phyloP scores from a whole-genome alignment of 208 protist species.

The Acanthamoeba polyphaga region DNA sequence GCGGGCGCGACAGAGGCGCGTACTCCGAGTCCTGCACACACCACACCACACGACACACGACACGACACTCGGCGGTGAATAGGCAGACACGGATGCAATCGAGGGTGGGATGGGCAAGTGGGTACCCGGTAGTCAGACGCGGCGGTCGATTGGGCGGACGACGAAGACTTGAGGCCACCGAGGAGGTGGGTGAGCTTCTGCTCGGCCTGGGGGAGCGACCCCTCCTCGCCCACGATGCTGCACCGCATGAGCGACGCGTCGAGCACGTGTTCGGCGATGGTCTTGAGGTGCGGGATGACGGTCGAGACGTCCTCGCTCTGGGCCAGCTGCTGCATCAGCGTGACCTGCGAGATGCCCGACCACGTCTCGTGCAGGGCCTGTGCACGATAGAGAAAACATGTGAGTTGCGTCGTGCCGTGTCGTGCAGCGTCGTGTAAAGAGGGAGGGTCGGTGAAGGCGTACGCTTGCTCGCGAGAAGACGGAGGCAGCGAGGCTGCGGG shows the following conservation, averaged over 20 bases:
- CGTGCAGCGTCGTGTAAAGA: background rate
- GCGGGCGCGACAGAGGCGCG: background rate
- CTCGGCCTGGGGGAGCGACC: conserved; percentile 31
- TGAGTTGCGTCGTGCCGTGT: background rate
- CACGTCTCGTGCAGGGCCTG: conserved; percentile 69
- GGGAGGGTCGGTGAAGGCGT: background rate
- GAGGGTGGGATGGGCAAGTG: background rate
- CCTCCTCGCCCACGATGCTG: conserved; percentile 67
- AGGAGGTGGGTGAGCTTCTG: conserved; percentile 39
- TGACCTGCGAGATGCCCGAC: conserved; percentile 66
- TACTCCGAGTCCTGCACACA: background rate
- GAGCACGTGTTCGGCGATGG: conserved; percentile 63
- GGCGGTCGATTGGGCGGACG: background rate
- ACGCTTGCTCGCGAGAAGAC: conserved; percentile 63
- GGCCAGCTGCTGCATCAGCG: conserved; percentile 67
- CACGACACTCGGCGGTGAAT: background rate
- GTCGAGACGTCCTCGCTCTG: conserved; percentile 49
- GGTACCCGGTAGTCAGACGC: background rate
- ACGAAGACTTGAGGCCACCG: background rate
- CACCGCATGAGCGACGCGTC: conserved; percentile 65
- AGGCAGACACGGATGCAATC: background rate
- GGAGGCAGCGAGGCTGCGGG: conserved; percentile 1
- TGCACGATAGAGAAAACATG: background rate
- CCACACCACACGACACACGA: background rate
- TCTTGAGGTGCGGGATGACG: conserved; percentile 61